Conservation (phyloP, 129 eudicot species). For the Escallonia herrerae region DNA sequence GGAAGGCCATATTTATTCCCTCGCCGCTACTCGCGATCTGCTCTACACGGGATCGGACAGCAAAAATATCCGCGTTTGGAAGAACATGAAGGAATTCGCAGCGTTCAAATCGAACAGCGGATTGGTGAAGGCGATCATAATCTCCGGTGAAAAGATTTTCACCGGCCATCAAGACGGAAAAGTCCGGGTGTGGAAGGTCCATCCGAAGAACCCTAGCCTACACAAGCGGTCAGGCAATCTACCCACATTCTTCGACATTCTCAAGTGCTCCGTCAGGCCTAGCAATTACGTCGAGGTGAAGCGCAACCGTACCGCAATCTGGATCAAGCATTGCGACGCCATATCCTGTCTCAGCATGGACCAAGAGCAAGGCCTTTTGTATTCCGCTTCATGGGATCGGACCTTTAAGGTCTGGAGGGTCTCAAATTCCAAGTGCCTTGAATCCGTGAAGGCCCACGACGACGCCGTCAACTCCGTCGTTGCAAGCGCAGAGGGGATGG, state of each 20-base stretch:
- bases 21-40: conserved; percentile 55
- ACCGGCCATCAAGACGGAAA: conserved; percentile 97
- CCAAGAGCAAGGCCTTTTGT: conserved; percentile 49
- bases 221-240: conserved; percentile 66
- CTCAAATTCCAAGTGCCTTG: conserved; percentile 55
- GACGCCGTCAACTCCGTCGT: conserved; percentile 93
- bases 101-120: conserved; percentile 93
- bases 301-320: conserved; percentile 46
- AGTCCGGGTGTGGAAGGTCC: conserved; percentile 70
- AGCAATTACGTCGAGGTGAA: conserved; percentile 73
- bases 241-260: conserved; percentile 69
- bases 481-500: conserved; percentile 34
- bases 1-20: conserved; percentile 84
- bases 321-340: conserved; percentile 90
- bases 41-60: conserved; percentile 93
- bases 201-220: conserved; percentile 34
- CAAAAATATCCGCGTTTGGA: conserved; percentile 88
- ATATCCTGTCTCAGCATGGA: conserved; percentile 65
- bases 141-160: conserved; percentile 65
- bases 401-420: conserved; percentile 82
- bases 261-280: conserved; percentile 67
- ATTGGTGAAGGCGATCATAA: conserved; percentile 72
- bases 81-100: conserved; percentile 52
- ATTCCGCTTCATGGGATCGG: conserved; percentile 91
- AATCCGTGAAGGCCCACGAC: conserved; percentile 80